These are phyloP conservation scores for Cordyceps fumosorosea DNA, from an alignment of 2,329 filamentous ascomycete species.

Conservation along the genomic window DNA sequence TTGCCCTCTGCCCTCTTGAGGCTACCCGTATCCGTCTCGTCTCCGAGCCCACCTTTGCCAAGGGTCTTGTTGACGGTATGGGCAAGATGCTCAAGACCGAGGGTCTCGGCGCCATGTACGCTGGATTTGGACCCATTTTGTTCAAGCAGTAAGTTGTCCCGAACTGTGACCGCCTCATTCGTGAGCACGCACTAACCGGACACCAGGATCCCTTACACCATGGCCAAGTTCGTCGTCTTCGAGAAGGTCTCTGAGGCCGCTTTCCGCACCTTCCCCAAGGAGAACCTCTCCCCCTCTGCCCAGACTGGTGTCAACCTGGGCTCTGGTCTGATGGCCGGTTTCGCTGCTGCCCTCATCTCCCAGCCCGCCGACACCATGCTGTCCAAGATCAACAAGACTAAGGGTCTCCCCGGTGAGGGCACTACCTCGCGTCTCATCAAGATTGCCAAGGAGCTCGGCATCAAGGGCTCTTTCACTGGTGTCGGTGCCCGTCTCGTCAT, in stretches of 20 bases:
- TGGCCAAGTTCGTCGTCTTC: slow-evolving; percentile 92
- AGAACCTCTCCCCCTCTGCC: slow-evolving; percentile 55
- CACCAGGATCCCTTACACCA: slow-evolving; percentile 73
- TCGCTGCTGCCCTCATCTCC: slow-evolving; percentile 79
- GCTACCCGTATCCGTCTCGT: slow-evolving; percentile 84
- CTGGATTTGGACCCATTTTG: slow-evolving; percentile 72
- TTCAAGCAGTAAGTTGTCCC: slow-evolving; percentile 41
- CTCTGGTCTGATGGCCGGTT: slow-evolving; percentile 51
- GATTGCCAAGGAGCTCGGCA: slow-evolving; percentile 79
- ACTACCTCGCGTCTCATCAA: slow-evolving; percentile 76
- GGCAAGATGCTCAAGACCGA: slow-evolving; percentile 68
- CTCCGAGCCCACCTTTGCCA: slow-evolving; percentile 71
- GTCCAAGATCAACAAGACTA: slow-evolving; percentile 93
- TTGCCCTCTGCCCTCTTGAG: slow-evolving; percentile 78
- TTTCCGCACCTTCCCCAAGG: slow-evolving; percentile 66
- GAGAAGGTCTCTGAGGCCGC: slow-evolving; percentile 77
- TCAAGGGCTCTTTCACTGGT: slow-evolving; percentile 72
- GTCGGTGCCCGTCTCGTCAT: slow-evolving; percentile 63
- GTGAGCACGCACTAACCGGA: not conserved
- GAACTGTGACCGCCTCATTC: not conserved
- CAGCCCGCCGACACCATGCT: slow-evolving; percentile 93
- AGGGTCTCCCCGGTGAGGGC: slow-evolving; percentile 79
- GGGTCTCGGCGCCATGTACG: slow-evolving; percentile 75
- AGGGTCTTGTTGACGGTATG: slow-evolving; percentile 66
- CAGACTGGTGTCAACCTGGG: slow-evolving; percentile 78